These are phyloP conservation scores for Zygotorulaspora florentina DNA, from an alignment of 805 yeast species.

Conservation along the genomic window DNA sequence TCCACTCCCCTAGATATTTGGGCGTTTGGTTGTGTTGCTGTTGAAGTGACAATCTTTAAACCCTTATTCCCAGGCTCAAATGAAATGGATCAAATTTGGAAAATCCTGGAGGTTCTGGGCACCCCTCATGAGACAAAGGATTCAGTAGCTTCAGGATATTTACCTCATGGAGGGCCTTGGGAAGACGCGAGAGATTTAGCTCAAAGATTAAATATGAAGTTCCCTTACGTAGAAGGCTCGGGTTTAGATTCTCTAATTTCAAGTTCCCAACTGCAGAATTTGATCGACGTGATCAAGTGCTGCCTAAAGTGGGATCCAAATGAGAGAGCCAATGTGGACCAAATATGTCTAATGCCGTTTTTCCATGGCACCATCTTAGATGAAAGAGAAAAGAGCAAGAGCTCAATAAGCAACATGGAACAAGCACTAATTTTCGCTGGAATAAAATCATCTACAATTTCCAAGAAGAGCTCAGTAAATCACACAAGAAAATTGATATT, in stretches of 20 bases:
- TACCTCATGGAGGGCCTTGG: conserved; percentile 73
- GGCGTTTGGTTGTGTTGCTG: conserved; percentile 82
- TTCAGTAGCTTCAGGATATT: conserved; percentile 20
- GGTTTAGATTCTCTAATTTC: conserved; percentile 44
- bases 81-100: conserved; percentile 74
- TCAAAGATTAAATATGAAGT: conserved; percentile 47
- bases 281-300: conserved; percentile 41
- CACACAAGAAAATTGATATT: conserved; percentile 15
- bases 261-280: conserved; percentile 39
- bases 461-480: conserved; percentile 3
- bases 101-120: conserved; percentile 65
- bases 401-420: conserved; percentile 16
- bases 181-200: conserved; percentile 54
- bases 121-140: conserved; percentile 48
- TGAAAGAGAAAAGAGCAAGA: conserved; percentile 1
- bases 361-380: conserved; percentile 44
- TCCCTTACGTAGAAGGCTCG: conserved; percentile 54
- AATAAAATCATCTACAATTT: conserved; percentile 12
- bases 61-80: conserved; percentile 84
- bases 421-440: conserved; percentile 29
- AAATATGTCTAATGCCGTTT: conserved; percentile 48
- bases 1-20: conserved; percentile 74
- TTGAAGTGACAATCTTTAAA: conserved; percentile 62
- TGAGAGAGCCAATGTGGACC: conserved; percentile 51
- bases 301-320: conserved; percentile 74